Percentiles rank a stretch among this genome's conserved stretches.
These are phyloP conservation scores for Boletales sp. DNA, from an alignment of 768 basidiomycete species.

Conservation along the genomic window DNA sequence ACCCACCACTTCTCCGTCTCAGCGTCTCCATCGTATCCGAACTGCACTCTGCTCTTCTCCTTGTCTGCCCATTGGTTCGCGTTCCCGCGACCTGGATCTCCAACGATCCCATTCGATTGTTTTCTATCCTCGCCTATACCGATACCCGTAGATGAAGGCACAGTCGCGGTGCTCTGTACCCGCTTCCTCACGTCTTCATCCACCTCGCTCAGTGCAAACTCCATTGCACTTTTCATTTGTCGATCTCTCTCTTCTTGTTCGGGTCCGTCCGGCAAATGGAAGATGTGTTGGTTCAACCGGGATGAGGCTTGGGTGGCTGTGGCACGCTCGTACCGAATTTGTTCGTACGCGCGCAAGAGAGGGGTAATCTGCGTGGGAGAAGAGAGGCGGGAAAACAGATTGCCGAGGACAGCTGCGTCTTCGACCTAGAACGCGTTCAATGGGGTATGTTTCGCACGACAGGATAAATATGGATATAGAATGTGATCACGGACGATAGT, in stretches of 20 bases:
- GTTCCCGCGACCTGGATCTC: conserved; percentile 26
- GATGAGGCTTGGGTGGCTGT: conserved; percentile 47
- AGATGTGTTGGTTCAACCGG: conserved; percentile 48
- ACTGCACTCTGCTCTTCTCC: conserved; percentile 43
- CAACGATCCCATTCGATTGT: not conserved
- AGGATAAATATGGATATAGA: no score
- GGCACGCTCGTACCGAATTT: conserved; percentile 48
- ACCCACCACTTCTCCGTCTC: conserved; percentile 52
- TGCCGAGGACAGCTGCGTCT: conserved; percentile 40
- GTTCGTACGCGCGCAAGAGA: conserved; percentile 50
- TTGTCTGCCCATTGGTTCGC: conserved; percentile 59
- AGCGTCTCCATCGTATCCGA: conserved; percentile 52
- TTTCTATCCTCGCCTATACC: not conserved
- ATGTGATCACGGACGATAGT: no score
- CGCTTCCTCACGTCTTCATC: conserved; percentile 5
- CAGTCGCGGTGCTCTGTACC: conserved; percentile 11
- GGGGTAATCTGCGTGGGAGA: conserved; percentile 38
- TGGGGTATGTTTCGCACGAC: no score
- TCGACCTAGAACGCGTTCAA: conserved; percentile 24
- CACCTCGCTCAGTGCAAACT: conserved; percentile 29
- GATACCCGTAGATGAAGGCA: not conserved
- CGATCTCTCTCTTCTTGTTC: conserved; percentile 49
- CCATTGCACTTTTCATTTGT: conserved; percentile 49
- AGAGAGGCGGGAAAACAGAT: conserved; percentile 47
- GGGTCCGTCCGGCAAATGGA: conserved; percentile 54